Evolutionary conservation across 176 grass and related monocot species (phyloP).

Genomic region (Zoysia japonica): DNA sequence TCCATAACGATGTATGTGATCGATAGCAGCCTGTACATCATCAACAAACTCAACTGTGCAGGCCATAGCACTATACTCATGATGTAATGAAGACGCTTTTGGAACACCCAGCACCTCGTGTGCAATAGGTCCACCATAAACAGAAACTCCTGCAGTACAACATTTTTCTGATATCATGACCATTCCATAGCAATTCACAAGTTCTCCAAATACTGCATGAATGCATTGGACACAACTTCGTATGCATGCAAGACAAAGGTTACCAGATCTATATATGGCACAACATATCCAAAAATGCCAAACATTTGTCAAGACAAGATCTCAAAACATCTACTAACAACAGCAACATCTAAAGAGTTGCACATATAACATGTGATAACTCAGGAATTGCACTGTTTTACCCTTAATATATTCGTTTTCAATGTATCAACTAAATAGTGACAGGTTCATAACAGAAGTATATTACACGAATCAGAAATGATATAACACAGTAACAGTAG

Average conservation of each 20-base stretch:
- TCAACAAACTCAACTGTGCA: conserved; percentile 90
- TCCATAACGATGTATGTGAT: conserved; percentile 92
- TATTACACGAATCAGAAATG: not conserved
- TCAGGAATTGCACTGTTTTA: not conserved
- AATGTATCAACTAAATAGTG: not conserved
- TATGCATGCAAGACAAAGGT: conserved; percentile 4
- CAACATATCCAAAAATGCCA: conserved; percentile 11
- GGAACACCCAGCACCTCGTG: conserved; percentile 52
- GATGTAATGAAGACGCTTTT: conserved; percentile 65
- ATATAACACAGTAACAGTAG: not conserved
- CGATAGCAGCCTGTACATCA: conserved; percentile 77
- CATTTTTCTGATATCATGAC: not conserved
- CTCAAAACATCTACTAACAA: not conserved
- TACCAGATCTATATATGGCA: not conserved
- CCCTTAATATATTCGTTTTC: not conserved
- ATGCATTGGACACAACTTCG: not conserved
- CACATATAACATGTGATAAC: not conserved
- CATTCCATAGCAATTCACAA: not conserved
- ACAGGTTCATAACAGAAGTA: not conserved
- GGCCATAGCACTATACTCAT: conserved; percentile 84
- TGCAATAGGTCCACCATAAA: conserved; percentile 77
- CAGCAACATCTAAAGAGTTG: not conserved
- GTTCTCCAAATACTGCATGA: not conserved
- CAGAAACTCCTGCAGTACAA: conserved; percentile 60
- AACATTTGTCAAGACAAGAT: not conserved